Evolutionary conservation across 2,329 filamentous ascomycete genomes (phyloP).

Genomic region (Moelleriella libera): DNA sequence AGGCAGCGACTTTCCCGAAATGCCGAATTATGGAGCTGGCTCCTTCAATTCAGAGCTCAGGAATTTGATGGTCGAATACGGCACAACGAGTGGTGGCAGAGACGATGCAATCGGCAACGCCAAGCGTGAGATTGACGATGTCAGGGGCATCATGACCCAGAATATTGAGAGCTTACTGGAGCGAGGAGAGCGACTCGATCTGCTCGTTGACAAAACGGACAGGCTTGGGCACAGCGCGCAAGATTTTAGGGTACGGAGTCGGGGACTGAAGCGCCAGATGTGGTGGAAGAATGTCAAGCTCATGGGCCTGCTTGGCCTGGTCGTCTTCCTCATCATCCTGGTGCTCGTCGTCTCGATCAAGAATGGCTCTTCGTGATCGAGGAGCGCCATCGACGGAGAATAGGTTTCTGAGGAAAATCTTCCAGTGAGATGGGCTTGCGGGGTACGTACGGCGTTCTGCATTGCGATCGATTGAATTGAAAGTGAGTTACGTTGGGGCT

Average conservation of each 20-base stretch:
- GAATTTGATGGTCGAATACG: conserved; percentile 69
- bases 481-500: no score
- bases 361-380: conserved; percentile 15
- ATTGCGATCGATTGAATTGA: no score
- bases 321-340: conserved; percentile 44
- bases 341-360: conserved; percentile 41
- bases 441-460: no score
- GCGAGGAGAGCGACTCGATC: conserved; percentile 81
- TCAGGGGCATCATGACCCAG: conserved; percentile 85
- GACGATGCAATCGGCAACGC: conserved; percentile 75
- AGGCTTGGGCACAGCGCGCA: conserved; percentile 73
- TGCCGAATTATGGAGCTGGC: conserved; percentile 83
- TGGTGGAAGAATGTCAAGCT: conserved; percentile 99
- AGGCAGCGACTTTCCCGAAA: conserved; percentile 55
- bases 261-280: conserved; percentile 82
- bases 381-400: no score
- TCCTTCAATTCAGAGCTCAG: conserved; percentile 74
- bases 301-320: conserved; percentile 65
- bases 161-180: conserved; percentile 86
- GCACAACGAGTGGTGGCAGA: conserved; percentile 59
- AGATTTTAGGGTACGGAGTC: conserved; percentile 79
- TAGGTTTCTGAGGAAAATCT: no score
- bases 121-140: conserved; percentile 82
- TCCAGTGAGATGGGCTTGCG: no score
- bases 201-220: conserved; percentile 94